These are phyloP conservation scores for Salvia miltiorrhiza DNA, from an alignment of 257 asterid species.

Conservation along the genomic window DNA sequence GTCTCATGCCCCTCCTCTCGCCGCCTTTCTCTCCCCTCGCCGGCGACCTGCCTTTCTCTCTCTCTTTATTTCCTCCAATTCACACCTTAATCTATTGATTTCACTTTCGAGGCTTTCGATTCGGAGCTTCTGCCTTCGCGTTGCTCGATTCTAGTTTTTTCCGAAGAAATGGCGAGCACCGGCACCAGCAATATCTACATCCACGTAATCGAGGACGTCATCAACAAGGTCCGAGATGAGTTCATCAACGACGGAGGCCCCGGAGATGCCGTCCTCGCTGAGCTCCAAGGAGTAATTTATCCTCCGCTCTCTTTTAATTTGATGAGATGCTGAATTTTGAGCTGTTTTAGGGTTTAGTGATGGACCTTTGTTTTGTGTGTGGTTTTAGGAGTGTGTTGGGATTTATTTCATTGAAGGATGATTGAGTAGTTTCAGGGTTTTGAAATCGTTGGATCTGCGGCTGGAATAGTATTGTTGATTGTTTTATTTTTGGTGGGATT, in stretches of 20 bases:
- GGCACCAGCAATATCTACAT: conserved; percentile 75
- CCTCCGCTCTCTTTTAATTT: not conserved
- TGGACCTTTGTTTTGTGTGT: not conserved
- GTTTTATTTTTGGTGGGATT: conserved; percentile 17
- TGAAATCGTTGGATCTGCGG: conserved; percentile 27
- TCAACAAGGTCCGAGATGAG: conserved; percentile 81
- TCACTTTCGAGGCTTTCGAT: not conserved
- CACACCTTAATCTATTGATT: not conserved
- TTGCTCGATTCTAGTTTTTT: not conserved
- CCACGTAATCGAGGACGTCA: conserved; percentile 88
- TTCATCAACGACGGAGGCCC: conserved; percentile 76
- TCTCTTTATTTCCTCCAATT: conserved; percentile 16
- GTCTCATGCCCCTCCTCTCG: conserved; percentile 15
- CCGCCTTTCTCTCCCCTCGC: conserved; percentile 20
- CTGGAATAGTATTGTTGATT: conserved; percentile 16
- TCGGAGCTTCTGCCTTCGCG: not conserved
- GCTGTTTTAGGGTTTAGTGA: conserved; percentile 27
- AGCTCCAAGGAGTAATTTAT: conserved; percentile 82
- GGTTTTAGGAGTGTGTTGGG: not conserved
- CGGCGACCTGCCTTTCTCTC: conserved; percentile 25
- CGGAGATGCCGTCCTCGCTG: conserved; percentile 74
- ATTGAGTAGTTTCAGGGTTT: conserved; percentile 22
- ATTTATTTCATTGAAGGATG: conserved; percentile 14
- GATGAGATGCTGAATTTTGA: not conserved
- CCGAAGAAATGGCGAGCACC: conserved; percentile 56